These are phyloP conservation scores for Gymnopus androsaceus DNA, from an alignment of 1,284 basidiomycete species.

Conservation along the genomic window DNA sequence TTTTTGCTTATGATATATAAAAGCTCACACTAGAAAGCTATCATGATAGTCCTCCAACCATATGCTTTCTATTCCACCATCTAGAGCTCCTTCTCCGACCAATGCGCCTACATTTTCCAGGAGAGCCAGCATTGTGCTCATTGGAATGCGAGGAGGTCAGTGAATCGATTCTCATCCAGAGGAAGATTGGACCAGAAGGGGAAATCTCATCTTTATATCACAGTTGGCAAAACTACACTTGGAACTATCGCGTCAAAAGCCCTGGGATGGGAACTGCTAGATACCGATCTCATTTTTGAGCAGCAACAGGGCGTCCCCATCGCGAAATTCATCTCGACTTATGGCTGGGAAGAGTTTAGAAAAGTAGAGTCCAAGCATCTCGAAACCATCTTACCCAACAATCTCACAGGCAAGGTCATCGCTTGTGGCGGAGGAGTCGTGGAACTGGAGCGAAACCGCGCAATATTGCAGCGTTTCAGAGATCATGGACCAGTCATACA, in stretches of 20 bases:
- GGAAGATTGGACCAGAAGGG: background rate
- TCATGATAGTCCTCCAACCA: background rate
- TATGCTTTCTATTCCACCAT: constrained; percentile 23
- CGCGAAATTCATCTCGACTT: constrained; percentile 20
- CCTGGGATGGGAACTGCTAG: constrained; percentile 28
- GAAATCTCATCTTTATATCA: background rate
- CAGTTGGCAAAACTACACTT: constrained; percentile 31
- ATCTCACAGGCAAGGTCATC: constrained; percentile 26
- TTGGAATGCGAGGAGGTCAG: constrained; percentile 30
- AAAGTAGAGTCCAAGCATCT: constrained; percentile 26
- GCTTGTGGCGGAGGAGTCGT: constrained; percentile 27
- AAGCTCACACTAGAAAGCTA: background rate
- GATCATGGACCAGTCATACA: constrained; percentile 28
- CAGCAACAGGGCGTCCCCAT: constrained; percentile 21
- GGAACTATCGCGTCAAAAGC: constrained; percentile 28
- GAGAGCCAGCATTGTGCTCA: constrained; percentile 30
- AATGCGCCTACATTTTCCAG: constrained; percentile 18
- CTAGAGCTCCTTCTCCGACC: constrained; percentile 23
- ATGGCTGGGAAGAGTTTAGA: constrained; percentile 26
- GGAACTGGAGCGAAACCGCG: constrained; percentile 24
- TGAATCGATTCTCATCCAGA: background rate
- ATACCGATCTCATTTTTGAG: constrained; percentile 29
- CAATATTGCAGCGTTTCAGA: constrained; percentile 22
- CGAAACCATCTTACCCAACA: constrained; percentile 21
- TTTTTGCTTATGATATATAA: background rate